phyloP scores from a whole-genome alignment of 305 asterid species.

The Coffea humblotiana region DNA sequence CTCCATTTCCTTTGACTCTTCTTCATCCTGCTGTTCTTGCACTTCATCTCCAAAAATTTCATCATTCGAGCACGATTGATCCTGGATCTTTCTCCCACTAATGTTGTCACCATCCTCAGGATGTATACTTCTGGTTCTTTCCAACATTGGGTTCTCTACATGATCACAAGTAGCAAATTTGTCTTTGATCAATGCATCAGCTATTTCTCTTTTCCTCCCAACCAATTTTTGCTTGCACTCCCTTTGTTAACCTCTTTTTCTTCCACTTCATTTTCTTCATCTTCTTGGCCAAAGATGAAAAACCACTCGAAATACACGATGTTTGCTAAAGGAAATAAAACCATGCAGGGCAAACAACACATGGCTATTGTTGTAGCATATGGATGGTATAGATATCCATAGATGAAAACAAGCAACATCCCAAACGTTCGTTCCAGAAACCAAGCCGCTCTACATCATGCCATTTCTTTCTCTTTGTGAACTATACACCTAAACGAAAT shows the following conservation, averaged over 20 bases:
- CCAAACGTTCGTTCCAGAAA: constrained; percentile 8
- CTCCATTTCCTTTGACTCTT: neutral
- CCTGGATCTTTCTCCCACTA: neutral
- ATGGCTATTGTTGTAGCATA: neutral
- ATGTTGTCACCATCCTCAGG: neutral
- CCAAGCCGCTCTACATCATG: neutral
- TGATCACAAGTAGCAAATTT: neutral
- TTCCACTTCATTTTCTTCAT: neutral
- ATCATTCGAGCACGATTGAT: neutral
- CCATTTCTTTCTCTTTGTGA: no score
- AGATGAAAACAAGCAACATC: neutral
- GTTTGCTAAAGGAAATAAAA: constrained; percentile 2
- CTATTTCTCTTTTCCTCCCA: neutral
- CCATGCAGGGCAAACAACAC: neutral
- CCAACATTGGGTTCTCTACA: no score
- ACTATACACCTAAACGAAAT: neutral
- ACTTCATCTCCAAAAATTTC: neutral
- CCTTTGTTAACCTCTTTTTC: neutral
- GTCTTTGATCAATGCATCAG: neutral
- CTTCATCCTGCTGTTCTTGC: neutral
- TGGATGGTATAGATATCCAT: neutral
- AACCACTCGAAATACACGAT: neutral
- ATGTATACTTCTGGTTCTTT: neutral
- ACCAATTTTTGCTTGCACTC: neutral
- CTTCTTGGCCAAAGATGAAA: neutral